phyloP scores from a whole-genome alignment of 208 protist species.

The Leishmania mexicana region DNA sequence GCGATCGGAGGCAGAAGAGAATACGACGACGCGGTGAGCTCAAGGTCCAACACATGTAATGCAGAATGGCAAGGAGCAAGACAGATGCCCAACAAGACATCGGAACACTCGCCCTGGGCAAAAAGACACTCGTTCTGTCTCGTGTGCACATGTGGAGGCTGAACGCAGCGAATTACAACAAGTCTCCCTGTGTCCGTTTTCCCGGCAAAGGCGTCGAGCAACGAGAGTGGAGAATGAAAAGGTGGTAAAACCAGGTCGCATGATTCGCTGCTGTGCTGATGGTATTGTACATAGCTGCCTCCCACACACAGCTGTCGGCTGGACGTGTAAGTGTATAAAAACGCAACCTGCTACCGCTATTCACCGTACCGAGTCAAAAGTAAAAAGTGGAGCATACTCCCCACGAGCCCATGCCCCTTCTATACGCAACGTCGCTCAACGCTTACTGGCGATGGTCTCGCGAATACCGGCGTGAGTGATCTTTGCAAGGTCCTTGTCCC shows the following conservation, averaged over 20 bases:
- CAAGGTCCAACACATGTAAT: neutral
- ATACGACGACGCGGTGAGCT: neutral
- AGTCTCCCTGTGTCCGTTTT: neutral
- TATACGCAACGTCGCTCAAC: neutral
- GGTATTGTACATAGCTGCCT: neutral
- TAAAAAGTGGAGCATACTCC: neutral
- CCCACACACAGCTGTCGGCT: neutral
- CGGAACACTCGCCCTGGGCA: neutral
- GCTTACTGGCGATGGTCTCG: constrained; percentile 38
- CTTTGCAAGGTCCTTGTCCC: constrained; percentile 46
- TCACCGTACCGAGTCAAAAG: neutral
- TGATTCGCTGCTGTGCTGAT: neutral
- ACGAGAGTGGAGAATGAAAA: neutral
- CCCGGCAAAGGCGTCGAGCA: neutral
- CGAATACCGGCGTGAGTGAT: constrained; percentile 73
- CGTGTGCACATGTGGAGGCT: neutral
- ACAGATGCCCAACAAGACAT: neutral
- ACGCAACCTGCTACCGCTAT: neutral
- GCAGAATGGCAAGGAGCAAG: neutral
- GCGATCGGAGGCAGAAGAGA: neutral
- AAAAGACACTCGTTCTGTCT: neutral
- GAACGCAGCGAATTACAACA: neutral
- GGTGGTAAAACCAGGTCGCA: neutral
- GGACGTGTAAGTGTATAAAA: neutral
- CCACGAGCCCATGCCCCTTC: too few relatives aligned